Base-by-base conservation (phyloP, 805 yeast genomes). In the Kuraishia capsulata region DNA sequence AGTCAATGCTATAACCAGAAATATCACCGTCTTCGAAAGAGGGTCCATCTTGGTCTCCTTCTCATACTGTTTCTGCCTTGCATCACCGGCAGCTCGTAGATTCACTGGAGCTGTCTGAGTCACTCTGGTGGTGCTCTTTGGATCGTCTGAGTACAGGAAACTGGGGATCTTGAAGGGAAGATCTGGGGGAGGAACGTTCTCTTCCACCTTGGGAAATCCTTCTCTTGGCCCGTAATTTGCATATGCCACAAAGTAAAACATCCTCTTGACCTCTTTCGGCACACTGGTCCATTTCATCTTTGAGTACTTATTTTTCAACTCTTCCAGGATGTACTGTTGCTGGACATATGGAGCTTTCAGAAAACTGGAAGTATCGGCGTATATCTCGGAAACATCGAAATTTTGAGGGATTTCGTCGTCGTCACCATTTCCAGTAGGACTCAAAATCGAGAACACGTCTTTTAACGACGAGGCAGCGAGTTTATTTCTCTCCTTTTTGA, bases 141-240 rank as follows among this genome's bases (percentile, higher is more conserved):
- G 69, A 3, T 38, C 41, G 2, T 51, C 35, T 6, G 57, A 46
- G 30, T 49, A 45, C 26, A 57, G 40, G 21, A 51, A 44, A 10
- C 64, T 55, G 2, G 79, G 75, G 3, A 62, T 36, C 20, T 54
- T 52, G 50, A 78, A 79, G 1, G 85, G 82, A 39, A 80, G 59
- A 53, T 81, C 87, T 35, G 67, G 69, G 1, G 85, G 88, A 5
- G 65, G 53, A 3, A 50, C 44, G n/a, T 64, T 54, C 40, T 61
- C 64, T 62, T 74, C 65, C 44, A 64, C 65, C 36, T 59, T 57
- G 14, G 57, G 57, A 39, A 80, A 69, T 17, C 72, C 71, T 35
- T 72, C 77, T 44, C 94, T 65, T 1, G 76, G 79, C 0, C 88
- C 92, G 69, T 82, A 74, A 35, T 79, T 65, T 2, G 89, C 89